Base-by-base conservation (phyloP, 257 asterid genomes). In the Vinca minor region DNA sequence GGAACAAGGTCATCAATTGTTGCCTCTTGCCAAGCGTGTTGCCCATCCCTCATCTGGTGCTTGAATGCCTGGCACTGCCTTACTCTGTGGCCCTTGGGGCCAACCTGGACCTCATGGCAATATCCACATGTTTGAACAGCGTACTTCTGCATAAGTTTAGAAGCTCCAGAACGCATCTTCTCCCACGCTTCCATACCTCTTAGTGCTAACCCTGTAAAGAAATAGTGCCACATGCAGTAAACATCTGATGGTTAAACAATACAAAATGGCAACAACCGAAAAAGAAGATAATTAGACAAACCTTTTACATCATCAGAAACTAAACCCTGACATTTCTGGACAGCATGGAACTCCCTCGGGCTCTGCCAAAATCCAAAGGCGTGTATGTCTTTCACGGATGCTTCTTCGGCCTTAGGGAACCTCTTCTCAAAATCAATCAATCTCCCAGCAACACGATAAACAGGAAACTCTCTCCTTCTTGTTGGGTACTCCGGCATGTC, bases 1-100 rank as follows among this genome's bases (percentile, higher is more conserved):
- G 84, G 87, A 31, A 82, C 59, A 42, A 86, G 34, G 60, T 82
- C 82, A 9, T 88, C 94, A 38, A 80, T 46, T 18, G 84, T 74
- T 9, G 96, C 92, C 67, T 82, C 85, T 64, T 88, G 89, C 95
- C 96, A 88, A 54, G 76, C 92, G 62, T 88, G 96, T 41, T 88
- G 89, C 15, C 96, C 96, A 39, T 84, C 92, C 70, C 92, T 68
- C 95, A 85, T 84, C 74, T 88, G 96, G 76, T 84, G 91, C 77
- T 88, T 88, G 83, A 84, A 88, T 17, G 87, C 86, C 72, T 74
- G 86, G 69, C 94, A 88, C 41, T 82, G 86, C 83, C 89, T 84
- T 65, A 77, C 82, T 56, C 89, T 74, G 71, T 85, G 91, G 63
- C 96, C 96, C 67, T 82, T 83, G 6, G 92, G 88, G 66, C 96